Base-by-base conservation (phyloP, 257 asterid species). In the Echium plantagineum region DNA sequence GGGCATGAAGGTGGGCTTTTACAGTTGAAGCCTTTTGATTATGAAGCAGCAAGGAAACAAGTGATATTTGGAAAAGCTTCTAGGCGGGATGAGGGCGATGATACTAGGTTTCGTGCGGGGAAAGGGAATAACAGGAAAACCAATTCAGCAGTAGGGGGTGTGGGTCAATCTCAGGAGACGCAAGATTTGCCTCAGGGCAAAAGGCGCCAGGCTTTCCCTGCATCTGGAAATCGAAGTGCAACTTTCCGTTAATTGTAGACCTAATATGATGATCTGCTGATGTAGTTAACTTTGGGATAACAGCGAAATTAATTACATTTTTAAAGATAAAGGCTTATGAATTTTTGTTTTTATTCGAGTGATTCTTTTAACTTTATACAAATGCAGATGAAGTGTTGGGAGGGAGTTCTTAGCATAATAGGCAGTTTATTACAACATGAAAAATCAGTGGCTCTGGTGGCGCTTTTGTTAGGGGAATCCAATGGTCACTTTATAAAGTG, bases 141-240 rank as follows among this genome's bases (percentile, higher is more conserved):
- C 19, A 64, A 59, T 9, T 6, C 48, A 5, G 49, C 16, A 42
- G 49, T 12, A 10, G 16, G 32, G 32, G 32, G 32, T 28, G 17
- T 13, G 68, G 73, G 9, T 28, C 18, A 48, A 20, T 56, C 75
- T 1, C 71, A 16, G 52, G 72, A 68, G 63, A 81, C 35, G 1
- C 21, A 62, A 2, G 86, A 80, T 57, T 62, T 73, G 32, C 85
- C 77, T 6, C 95, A 81, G 70, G 98, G 96, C 35, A 75, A 78
- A 78, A 77, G 98, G 57, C 95, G 98, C 6, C 94, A 78, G 77
- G 98, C 98, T 48, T 91, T 91, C 63, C 97, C 97, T 3, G 81
- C 94, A 2, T 82, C 98, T 2, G 98, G 98, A 26, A 91, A 91
- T 63, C 94, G 98, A 58, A 91, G 87, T 60, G 87, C 94, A 21